Conservation (phyloP, 2,329 filamentous ascomycete genomes). For the Apiospora phragmitis region DNA sequence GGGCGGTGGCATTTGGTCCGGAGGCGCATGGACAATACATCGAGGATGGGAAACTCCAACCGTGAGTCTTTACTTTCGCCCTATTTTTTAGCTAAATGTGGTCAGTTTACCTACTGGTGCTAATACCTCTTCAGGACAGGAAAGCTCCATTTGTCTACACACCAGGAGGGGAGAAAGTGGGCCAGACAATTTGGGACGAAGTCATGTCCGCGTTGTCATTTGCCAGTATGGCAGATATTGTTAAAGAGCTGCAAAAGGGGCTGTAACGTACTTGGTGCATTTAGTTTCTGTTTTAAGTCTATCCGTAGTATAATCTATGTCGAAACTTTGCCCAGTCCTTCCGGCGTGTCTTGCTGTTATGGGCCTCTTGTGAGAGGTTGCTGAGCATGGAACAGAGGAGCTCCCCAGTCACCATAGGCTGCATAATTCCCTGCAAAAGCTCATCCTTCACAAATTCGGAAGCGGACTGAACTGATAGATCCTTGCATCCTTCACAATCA, state of each 20-base stretch:
- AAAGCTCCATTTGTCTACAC: constrained; percentile 22
- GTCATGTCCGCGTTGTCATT: constrained; percentile 26
- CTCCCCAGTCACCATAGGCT: neutral
- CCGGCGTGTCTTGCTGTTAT: neutral
- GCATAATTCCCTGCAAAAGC: neutral
- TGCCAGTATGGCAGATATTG: constrained; percentile 17
- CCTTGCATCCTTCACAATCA: neutral
- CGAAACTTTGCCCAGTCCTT: neutral
- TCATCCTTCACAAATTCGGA: neutral
- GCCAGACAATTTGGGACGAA: constrained; percentile 23
- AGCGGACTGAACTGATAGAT: neutral
- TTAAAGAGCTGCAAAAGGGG: neutral
- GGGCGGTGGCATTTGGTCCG: constrained; percentile 17
- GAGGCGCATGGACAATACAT: constrained; percentile 21
- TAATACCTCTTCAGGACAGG: constrained; percentile 3
- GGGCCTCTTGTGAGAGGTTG: neutral
- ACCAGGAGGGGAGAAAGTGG: constrained; percentile 17
- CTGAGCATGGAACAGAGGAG: neutral
- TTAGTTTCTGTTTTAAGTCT: neutral
- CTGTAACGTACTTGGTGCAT: too few species aligned
- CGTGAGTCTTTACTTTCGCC: constrained; percentile 13
- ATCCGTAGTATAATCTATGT: neutral
- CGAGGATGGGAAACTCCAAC: constrained; percentile 17
- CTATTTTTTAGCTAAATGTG: neutral
- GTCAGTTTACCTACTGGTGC: neutral